Conservation (phyloP, 2,329 filamentous ascomycete genomes). For the Trichoderma sp. region DNA sequence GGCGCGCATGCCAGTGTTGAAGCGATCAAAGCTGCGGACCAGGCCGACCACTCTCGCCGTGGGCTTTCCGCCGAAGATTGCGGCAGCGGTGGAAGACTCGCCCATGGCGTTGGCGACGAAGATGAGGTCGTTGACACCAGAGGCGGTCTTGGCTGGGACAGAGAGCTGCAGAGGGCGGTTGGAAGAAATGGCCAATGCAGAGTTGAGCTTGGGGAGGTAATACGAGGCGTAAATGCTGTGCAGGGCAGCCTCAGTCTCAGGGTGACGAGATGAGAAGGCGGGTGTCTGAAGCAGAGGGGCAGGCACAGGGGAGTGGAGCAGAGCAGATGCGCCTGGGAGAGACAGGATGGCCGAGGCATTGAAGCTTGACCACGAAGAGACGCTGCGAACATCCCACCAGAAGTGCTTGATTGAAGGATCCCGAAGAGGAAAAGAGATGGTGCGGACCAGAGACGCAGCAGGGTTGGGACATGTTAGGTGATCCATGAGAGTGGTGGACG, state of each 20-base stretch:
- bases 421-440: conserved; percentile 67
- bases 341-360: conserved; percentile 69
- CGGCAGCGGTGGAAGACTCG: conserved; percentile 56
- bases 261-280: conserved; percentile 60
- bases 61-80: conserved; percentile 51
- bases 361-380: conserved; percentile 82
- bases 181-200: conserved; percentile 75
- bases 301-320: conserved; percentile 71
- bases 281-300: conserved; percentile 62
- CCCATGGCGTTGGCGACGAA: conserved; percentile 66
- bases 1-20: conserved; percentile 92
- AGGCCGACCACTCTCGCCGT: conserved; percentile 70
- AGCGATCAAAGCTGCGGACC: conserved; percentile 89
- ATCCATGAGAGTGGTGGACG: conserved; percentile 69
- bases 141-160: conserved; percentile 38
- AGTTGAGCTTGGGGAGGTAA: conserved; percentile 85
- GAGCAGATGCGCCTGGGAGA: conserved; percentile 69
- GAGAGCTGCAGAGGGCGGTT: conserved; percentile 61
- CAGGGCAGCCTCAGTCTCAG: conserved; percentile 76
- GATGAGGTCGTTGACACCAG: conserved; percentile 53
- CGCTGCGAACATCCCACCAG: conserved; percentile 94
- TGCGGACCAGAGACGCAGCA: conserved; percentile 77
- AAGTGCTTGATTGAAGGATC: conserved; percentile 77
- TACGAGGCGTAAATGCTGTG: conserved; percentile 73
- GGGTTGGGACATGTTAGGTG: conserved; percentile 82